These are phyloP conservation scores for Entomortierella chlamydospora DNA, from an alignment of 192 early-diverging fungal species.

Conservation along the genomic window DNA sequence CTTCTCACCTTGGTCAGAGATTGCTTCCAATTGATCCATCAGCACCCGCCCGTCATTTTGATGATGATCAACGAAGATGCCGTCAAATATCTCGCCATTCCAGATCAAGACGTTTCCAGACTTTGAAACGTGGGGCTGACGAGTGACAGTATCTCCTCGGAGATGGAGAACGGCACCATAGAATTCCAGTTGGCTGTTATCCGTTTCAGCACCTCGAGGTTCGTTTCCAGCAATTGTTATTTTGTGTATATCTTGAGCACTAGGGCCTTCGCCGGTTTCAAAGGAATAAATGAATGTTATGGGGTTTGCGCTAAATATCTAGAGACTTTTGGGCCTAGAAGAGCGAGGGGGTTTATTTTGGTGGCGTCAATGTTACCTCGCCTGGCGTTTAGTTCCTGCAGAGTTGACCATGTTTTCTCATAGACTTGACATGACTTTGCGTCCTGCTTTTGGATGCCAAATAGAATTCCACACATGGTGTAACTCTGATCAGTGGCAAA, in stretches of 20 bases:
- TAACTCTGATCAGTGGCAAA: not conserved
- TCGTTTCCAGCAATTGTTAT: not conserved
- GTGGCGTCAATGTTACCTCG: conserved; percentile 50
- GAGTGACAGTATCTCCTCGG: conserved; percentile 65
- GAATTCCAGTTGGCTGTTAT: conserved; percentile 43
- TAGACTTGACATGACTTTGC: conserved; percentile 1
- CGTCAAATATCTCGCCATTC: conserved; percentile 95
- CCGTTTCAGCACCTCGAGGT: not conserved
- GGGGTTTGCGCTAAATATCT: not conserved
- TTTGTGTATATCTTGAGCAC: conserved; percentile 55
- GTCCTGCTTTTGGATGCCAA: conserved; percentile 41
- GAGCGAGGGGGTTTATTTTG: too few relatives aligned
- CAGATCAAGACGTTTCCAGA: conserved; percentile 71
- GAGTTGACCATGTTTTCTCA: conserved; percentile 46
- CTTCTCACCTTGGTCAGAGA: not conserved
- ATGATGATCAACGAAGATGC: conserved; percentile 65
- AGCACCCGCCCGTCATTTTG: conserved; percentile 38
- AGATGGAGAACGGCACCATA: conserved; percentile 77
- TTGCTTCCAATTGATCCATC: conserved; percentile 29
- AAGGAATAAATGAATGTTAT: not conserved
- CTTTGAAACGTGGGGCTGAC: conserved; percentile 68
- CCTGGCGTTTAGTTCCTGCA: conserved; percentile 60
- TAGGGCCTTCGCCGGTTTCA: conserved; percentile 56
- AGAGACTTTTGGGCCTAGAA: not conserved
- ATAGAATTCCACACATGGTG: conserved; percentile 70